Evolutionary conservation across 257 asterid genomes (phyloP), one percentile per base, ranked within the genome.

Genomic region (Ballota nigra): DNA sequence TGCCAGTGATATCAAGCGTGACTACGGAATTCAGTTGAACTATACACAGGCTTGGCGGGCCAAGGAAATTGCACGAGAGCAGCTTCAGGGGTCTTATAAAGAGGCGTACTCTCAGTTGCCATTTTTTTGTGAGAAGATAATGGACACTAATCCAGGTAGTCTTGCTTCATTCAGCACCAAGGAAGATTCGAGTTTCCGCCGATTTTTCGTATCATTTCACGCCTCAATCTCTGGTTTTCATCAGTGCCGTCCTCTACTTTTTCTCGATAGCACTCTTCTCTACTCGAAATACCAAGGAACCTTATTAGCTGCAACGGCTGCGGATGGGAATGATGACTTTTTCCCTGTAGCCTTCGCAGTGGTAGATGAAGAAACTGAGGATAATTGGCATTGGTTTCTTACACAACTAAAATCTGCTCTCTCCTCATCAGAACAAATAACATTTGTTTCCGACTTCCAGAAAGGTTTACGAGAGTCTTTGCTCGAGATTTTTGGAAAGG

Each of bases 11-110:
- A 95, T 95, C 77, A 80, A 92, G 76, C 97, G 97, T n/a, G 98
- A 95, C 74, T 95, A 95, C 80, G 99, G 98, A 77, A 92, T 95
- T 84, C 96, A 92, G 75, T 81, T 95, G 89, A 95, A 92, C 84
- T 91, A 91, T 81, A 89, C 97, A 1, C 99, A 92, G 76, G 99
- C 99, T 23, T 86, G 99, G 96, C 97, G 99, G 12, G 99, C 99
- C 63, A 94, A 94, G 83, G 99, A 94, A 86, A 90, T 91, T 65
- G 99, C 99, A 36, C 74, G 99, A 36, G 98, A 91, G 86, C 99
- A 95, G 83, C 99, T 95, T 81, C 99, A 92, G 83, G 99, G 99
- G 0, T 95, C 99, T 31, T 92, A 89, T 73, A 86, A 83, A 74
- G 98, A 92, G 82, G 99, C 99, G 4, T 95, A 95, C 83, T 83